Evolutionary conservation across 192 early-diverging fungal genomes (phyloP), one percentile per base, ranked within the genome.

Genomic region (Dispira parvispora): DNA sequence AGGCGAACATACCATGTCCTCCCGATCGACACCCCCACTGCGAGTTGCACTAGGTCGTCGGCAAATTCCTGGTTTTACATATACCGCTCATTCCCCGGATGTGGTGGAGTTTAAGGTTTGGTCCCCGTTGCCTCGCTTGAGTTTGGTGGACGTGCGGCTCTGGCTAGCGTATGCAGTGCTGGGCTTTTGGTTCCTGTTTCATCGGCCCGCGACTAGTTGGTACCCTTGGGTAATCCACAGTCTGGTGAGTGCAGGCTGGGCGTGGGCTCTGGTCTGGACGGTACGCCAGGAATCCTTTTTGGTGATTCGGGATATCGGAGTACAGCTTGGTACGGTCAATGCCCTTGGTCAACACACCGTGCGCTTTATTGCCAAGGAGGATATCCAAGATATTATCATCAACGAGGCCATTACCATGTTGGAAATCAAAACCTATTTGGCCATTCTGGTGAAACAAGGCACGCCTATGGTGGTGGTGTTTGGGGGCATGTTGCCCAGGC

Each of bases 371-470:
- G 83, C 80, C 61, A 62, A 75, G 45, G 71, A 74, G 23, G 75
- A 81, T 45, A 80, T 89, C 61, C 62, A 68, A 5, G 79, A 87
- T 63, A 73, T 90, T 10, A 76, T 90, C 56, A 82, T 90, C 62
- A 87, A 90, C 58, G 88, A 90, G 70, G 86, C 73, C 1, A 87
- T 90, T 21, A 84, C 80, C 2, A 72, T 86, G 71, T 79, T 77
- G 65, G 81, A 84, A 50, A 76, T 90, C 45, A 80, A 80, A 38
- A 83, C 82, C 43, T 88, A 88, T 65, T 66, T 89, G 67, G 84
- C 82, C 8, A 76, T 88, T 23, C 66, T 89, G 46, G 78, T 86
- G 13, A 75, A 73, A 49, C 80, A 70, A 14, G 71, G 82, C 44
- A 73, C 78, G 45, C 62, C 71, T 20, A 85, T 88, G 79, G 74